phyloP scores from a whole-genome alignment of 2,329 filamentous ascomycete genomes.

The Fusarium subtropicale region DNA sequence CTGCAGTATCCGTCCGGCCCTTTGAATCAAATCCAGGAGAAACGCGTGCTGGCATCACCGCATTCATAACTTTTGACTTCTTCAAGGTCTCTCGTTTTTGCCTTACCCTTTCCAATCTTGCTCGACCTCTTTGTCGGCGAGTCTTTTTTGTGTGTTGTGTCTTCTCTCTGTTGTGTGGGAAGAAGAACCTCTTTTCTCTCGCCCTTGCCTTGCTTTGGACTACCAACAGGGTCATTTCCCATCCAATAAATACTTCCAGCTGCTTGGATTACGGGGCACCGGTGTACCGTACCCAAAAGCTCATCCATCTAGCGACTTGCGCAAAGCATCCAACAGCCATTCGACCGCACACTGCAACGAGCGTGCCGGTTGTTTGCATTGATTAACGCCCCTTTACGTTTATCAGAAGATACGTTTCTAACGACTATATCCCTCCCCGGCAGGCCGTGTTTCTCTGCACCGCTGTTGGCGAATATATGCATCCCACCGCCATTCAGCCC shows the following conservation, averaged over 20 bases:
- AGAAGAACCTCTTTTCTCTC: conserved; percentile 26
- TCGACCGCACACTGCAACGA: conserved; percentile 23
- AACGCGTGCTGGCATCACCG: conserved; percentile 51
- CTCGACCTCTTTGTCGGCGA: conserved; percentile 45
- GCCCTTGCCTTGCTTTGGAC: conserved; percentile 15
- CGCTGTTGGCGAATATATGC: conserved; percentile 48
- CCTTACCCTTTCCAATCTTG: conserved; percentile 40
- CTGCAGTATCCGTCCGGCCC: conserved; percentile 44
- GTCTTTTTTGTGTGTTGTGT: conserved; percentile 21
- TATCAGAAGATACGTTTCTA: conserved; percentile 13
- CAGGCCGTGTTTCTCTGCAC: conserved; percentile 37
- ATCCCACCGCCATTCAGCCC: conserved; percentile 44
- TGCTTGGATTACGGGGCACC: conserved; percentile 38
- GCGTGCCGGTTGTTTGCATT: conserved; percentile 27
- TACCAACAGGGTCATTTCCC: conserved; percentile 23
- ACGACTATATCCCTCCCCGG: conserved; percentile 28
- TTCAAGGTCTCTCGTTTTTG: conserved; percentile 40
- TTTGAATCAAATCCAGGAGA: conserved; percentile 44
- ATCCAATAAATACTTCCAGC: conserved; percentile 13
- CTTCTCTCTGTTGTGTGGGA: conserved; percentile 19
- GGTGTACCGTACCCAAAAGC: conserved; percentile 30
- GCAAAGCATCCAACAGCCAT: conserved; percentile 30
- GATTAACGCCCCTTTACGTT: conserved; percentile 26
- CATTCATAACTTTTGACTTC: conserved; percentile 43
- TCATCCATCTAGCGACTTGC: conserved; percentile 30